Evolutionary conservation across 768 basidiomycete genomes (phyloP), one percentile per base, ranked within the genome.

Genomic region (Lactarius sp.): DNA sequence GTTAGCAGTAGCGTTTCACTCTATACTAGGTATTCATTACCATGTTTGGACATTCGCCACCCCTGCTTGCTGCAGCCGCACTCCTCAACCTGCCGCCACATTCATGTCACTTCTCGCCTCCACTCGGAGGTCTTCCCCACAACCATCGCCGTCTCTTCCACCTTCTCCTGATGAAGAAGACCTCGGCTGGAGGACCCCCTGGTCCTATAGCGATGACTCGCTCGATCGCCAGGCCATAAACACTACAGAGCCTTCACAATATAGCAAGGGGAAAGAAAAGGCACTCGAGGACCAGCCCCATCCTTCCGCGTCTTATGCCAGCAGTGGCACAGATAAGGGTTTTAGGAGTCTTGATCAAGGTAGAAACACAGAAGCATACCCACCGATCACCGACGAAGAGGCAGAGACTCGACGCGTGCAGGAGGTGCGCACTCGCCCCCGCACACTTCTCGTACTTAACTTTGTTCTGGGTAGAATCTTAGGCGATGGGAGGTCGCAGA

Each of bases 401-500:
- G 80, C 80, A 49, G 91, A 92, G 67, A 83, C 88, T 34, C 81
- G 83, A 62, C 78, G 84, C 60, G 78, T 92, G 20, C 80, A 85
- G 76, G 88, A 92, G 84, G 91, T 88, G 73, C 56, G 78, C 73
- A 5, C 37, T 34, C 18, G 46, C 27, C 51, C 33, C 49, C 61
- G 47, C 37, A 51, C 60, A 33, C 16, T 31, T 18, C 20, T 34
- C 61, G 34, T 52, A 18, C 59, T 54, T 56, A 20, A 56, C 33
- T 47, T 44, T 31, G 41, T 18, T 66, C n/a, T 65, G 22, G 52
- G 49, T 47, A 93, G 91, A 93, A 84, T 63, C 78, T 94, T 33
- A 79, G 81, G 67, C 81, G 81, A 49, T 93, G 90, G 92, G 91
- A 93, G 69, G 76, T 84, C 52, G 84, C 84, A 46, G 91, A 93